phyloP scores from a whole-genome alignment of 345 rosid genomes.

The Reutealis trisperma region DNA sequence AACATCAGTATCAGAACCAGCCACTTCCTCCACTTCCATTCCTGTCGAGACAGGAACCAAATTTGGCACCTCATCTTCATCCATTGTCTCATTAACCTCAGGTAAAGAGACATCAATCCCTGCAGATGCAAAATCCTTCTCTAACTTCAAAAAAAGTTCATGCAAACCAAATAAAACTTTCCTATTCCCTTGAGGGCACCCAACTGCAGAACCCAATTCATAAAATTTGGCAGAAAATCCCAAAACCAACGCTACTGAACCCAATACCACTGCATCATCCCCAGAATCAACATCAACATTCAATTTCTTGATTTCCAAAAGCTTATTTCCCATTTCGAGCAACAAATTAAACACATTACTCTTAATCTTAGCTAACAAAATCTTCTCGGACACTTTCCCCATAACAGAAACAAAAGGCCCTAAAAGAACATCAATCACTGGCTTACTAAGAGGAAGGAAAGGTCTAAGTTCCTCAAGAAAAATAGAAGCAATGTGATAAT shows the following conservation, averaged over 20 bases:
- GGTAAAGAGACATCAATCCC: constrained; percentile 51
- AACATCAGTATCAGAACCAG: constrained; percentile 28
- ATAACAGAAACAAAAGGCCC: constrained; percentile 47
- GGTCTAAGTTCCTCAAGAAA: constrained; percentile 73
- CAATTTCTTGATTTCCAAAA: constrained; percentile 53
- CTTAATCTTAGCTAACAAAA: constrained; percentile 69
- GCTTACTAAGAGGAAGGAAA: constrained; percentile 61
- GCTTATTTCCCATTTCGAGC: constrained; percentile 50
- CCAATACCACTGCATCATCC: constrained; percentile 56
- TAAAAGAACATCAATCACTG: constrained; percentile 50
- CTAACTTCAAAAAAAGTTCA: constrained; percentile 68
- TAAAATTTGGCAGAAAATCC: constrained; percentile 63
- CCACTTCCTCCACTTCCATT: constrained; percentile 23
- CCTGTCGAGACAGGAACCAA: constrained; percentile 50
- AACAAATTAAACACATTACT: constrained; percentile 67
- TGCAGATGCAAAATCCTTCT: constrained; percentile 54
- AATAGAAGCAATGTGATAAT: constrained; percentile 70
- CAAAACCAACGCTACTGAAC: constrained; percentile 56
- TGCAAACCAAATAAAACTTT: constrained; percentile 63
- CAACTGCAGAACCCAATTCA: constrained; percentile 71
- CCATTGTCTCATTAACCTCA: constrained; percentile 23
- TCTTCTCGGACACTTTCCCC: constrained; percentile 65
- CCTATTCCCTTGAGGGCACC: constrained; percentile 86
- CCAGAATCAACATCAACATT: constrained; percentile 38
- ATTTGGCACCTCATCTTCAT: constrained; percentile 50